A percentile compares a stretch with the other conserved stretches of the same genome.
These are phyloP conservation scores for Lipomyces sp. DNA, from an alignment of 805 yeast genomes.

Conservation along the genomic window DNA sequence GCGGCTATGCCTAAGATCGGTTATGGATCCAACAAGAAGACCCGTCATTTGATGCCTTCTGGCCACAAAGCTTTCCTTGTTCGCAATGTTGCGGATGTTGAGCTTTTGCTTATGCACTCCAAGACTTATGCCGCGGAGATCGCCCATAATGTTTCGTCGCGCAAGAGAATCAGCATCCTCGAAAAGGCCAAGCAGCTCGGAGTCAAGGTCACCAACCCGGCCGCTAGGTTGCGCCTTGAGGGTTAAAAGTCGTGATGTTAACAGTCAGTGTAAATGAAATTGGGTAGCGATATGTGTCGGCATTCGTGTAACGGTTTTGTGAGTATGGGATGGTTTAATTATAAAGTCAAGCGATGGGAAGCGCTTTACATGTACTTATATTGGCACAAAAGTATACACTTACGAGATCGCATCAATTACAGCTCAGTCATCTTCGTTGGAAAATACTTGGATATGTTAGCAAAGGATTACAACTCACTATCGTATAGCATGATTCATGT, in stretches of 20 bases:
- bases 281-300: background rate
- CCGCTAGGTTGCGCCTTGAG: conserved; percentile 58
- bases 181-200: conserved; percentile 98
- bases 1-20: conserved; percentile 99
- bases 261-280: background rate
- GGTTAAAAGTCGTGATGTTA: conserved; percentile 19
- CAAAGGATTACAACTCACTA: too few relatives aligned
- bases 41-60: conserved; percentile 92
- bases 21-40: conserved; percentile 99
- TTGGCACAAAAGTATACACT: background rate
- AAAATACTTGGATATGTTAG: too few relatives aligned
- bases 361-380: conserved; percentile 3
- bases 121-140: conserved; percentile 99
- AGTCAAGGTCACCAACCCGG: conserved; percentile 98
- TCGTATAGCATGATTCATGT: too few relatives aligned
- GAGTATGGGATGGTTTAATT: background rate
- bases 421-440: background rate
- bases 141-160: conserved; percentile 97
- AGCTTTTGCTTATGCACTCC: conserved; percentile 94
- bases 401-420: background rate
- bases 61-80: conserved; percentile 98
- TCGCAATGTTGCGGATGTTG: conserved; percentile 90
- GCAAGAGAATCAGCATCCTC: conserved; percentile 95
- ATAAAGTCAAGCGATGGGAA: background rate
- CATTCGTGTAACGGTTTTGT: conserved; percentile 1